Evolutionary conservation across 352 stramenopile species (phyloP).

Genomic region (Elongisporangium prolatum): DNA sequence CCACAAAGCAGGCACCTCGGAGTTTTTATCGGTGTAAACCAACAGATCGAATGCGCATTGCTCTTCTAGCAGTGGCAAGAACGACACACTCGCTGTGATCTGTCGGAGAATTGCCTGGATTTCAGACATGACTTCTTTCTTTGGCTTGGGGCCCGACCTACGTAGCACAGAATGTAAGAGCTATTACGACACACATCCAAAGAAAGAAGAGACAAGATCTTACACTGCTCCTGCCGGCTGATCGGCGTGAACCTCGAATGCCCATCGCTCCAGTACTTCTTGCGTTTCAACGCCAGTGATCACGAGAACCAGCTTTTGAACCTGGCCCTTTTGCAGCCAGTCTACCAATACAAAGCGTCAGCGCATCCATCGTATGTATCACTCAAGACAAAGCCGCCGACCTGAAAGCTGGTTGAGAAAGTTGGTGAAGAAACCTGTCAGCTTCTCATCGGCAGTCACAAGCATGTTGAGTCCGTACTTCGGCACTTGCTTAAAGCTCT

Average conservation of each 20-base stretch:
- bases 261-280: conserved; percentile 98
- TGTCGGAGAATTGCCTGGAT: conserved; percentile 99
- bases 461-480: conserved; percentile 99
- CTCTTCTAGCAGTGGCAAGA: conserved; percentile 97
- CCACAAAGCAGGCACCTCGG: conserved; percentile 93
- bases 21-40: conserved; percentile 98
- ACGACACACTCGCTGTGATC: conserved; percentile 99
- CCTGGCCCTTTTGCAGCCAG: conserved; percentile 94
- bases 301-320: conserved; percentile 97
- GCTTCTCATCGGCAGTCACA: conserved; percentile 95
- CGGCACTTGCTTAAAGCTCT: conserved; percentile 96
- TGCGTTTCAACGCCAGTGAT: conserved; percentile 96
- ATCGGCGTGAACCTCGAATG: conserved; percentile 95
- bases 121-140: conserved; percentile 96
- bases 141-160: conserved; percentile 49
- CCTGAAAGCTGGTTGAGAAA: conserved; percentile 90
- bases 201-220: conserved; percentile 7
- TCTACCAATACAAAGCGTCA: conserved; percentile 24
- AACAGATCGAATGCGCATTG: conserved; percentile 98
- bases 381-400: conserved; percentile 15
- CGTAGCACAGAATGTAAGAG: neutral
- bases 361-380: neutral
- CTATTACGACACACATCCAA: neutral
- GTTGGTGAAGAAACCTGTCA: conserved; percentile 94
- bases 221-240: conserved; percentile 31